Conservation (phyloP, 139 green algal genomes). For the Zygnema cylindricum region DNA sequence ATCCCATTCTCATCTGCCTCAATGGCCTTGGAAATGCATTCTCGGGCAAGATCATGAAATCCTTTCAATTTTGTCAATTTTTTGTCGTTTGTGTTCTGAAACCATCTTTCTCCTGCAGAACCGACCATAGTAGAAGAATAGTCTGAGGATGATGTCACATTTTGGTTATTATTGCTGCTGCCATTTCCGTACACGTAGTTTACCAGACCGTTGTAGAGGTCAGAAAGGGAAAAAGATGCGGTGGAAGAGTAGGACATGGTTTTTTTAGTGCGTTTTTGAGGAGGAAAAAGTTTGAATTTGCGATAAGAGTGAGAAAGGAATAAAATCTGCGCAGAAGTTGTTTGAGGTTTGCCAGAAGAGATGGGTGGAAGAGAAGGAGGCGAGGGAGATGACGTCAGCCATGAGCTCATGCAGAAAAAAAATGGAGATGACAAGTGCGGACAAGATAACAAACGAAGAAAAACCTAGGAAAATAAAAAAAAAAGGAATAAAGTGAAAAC, state of each 20-base stretch:
- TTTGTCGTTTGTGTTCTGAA: background rate
- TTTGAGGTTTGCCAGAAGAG: background rate
- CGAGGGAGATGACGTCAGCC: background rate
- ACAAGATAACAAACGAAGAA: too few relatives aligned
- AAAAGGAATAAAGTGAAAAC: too few relatives aligned
- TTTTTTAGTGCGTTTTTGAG: background rate
- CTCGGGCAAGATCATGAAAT: slow-evolving; percentile 43
- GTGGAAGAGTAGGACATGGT: too few relatives aligned
- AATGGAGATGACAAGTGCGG: background rate
- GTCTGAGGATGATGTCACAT: too few relatives aligned
- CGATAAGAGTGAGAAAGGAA: background rate
- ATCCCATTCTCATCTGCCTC: slow-evolving; percentile 25
- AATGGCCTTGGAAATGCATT: slow-evolving; percentile 32
- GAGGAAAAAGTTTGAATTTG: background rate
- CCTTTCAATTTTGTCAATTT: slow-evolving; percentile 35
- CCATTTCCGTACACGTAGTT: background rate
- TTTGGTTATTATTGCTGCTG: too few relatives aligned
- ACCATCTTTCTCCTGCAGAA: background rate
- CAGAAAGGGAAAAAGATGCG: background rate
- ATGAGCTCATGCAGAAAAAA: background rate
- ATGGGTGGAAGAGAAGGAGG: background rate
- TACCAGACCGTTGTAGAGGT: background rate
- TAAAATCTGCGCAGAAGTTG: background rate
- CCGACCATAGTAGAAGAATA: background rate
- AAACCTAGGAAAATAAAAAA: too few relatives aligned